These are phyloP conservation scores for Acanthamoeba castellanii DNA, from an alignment of 208 protist species.

Conservation along the genomic window DNA sequence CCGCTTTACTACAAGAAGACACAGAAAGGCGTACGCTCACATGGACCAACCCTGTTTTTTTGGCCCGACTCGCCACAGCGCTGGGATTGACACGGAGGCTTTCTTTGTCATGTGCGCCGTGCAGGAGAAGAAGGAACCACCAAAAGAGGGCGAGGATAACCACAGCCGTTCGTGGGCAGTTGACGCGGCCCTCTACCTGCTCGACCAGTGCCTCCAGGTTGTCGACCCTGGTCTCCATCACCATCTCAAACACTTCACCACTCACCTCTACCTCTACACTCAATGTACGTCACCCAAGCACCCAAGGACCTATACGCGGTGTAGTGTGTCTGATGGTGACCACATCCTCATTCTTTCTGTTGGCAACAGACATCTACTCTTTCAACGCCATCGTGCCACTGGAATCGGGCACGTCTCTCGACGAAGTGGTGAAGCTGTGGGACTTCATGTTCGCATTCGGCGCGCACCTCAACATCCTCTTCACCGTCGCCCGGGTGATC, in stretches of 20 bases:
- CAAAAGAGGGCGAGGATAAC: neutral
- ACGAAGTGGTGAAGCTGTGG: conserved; percentile 88
- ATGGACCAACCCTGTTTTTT: neutral
- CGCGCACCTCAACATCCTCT: conserved; percentile 86
- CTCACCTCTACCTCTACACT: conserved; percentile 75
- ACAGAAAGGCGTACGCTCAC: neutral
- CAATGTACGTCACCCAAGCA: conserved; percentile 30
- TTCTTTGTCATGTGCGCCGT: neutral
- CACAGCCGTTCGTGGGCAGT: conserved; percentile 23
- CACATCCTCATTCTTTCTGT: neutral
- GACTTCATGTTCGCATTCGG: conserved; percentile 90
- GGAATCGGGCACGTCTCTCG: conserved; percentile 80
- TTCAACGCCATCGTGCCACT: conserved; percentile 83
- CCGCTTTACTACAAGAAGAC: conserved; percentile 80
- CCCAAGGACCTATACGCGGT: neutral
- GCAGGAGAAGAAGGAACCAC: neutral
- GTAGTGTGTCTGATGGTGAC: neutral
- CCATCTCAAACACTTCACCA: conserved; percentile 60
- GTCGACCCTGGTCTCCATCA: conserved; percentile 72
- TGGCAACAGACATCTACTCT: conserved; percentile 51
- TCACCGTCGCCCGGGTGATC: conserved; percentile 85
- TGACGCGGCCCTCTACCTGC: conserved; percentile 12
- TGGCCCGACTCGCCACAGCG: neutral
- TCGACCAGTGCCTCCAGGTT: conserved; percentile 73
- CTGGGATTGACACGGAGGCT: neutral